Percentiles rank a stretch among this genome's conserved stretches.
Evolutionary conservation across 108 stramenopile species (phyloP).

Genomic region (Mediolabrus comicus): DNA sequence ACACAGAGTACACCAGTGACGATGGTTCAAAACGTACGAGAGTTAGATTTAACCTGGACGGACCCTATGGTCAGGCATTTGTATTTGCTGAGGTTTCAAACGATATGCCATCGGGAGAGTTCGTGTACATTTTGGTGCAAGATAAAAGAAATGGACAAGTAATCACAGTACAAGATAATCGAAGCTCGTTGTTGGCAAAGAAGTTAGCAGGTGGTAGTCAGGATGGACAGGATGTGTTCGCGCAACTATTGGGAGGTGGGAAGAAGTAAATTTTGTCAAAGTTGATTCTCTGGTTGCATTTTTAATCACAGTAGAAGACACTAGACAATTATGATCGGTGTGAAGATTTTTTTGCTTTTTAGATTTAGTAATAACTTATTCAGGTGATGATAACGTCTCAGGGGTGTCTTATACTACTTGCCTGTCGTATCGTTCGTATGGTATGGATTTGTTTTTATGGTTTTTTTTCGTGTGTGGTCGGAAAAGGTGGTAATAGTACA

Average conservation of each 20-base stretch:
- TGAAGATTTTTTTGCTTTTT: neutral
- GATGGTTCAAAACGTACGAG: slow-evolving; percentile 89
- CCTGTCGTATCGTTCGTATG: neutral
- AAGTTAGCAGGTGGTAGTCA: slow-evolving; percentile 67
- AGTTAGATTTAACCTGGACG: slow-evolving; percentile 93
- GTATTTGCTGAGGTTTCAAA: slow-evolving; percentile 86
- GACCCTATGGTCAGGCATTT: slow-evolving; percentile 79
- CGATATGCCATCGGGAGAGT: slow-evolving; percentile 86
- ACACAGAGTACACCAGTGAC: slow-evolving; percentile 82
- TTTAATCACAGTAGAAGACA: neutral
- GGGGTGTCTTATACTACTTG: neutral
- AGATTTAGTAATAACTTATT: neutral
- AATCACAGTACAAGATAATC: slow-evolving; percentile 77
- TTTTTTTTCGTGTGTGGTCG: neutral
- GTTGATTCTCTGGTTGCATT: too few species aligned
- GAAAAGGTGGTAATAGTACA: neutral
- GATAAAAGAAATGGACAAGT: slow-evolving; percentile 84
- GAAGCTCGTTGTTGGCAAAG: slow-evolving; percentile 63
- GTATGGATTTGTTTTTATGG: neutral
- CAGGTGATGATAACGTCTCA: neutral
- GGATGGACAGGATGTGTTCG: slow-evolving; percentile 47
- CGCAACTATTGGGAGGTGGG: slow-evolving; percentile 28
- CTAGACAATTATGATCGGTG: neutral
- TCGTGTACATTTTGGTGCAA: slow-evolving; percentile 94
- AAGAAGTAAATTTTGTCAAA: slow-evolving; percentile 27